These are phyloP conservation scores for Tetrahymena borealis DNA, from an alignment of 73 alveolate species.

Conservation along the genomic window DNA sequence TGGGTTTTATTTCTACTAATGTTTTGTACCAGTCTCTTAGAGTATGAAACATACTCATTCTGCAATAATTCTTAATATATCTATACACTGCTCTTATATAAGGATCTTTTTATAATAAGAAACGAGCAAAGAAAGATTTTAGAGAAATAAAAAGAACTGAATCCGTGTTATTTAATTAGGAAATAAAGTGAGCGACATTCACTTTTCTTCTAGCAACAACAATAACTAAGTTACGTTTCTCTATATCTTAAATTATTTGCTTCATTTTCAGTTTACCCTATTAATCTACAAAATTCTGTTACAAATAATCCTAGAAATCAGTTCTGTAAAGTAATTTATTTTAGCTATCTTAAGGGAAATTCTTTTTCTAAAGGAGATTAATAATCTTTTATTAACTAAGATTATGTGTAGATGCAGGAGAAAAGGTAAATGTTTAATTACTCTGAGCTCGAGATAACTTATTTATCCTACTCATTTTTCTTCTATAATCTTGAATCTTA, in stretches of 20 bases:
- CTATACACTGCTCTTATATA: background rate
- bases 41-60: background rate
- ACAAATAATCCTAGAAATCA: background rate
- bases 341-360: background rate
- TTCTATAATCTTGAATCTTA: background rate
- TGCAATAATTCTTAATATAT: background rate
- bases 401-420: too few relatives aligned
- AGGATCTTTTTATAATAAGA: background rate
- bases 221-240: background rate
- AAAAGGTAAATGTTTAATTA: background rate
- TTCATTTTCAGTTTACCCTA: background rate
- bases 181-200: background rate
- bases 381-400: background rate
- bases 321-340: background rate
- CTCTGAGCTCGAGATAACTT: background rate
- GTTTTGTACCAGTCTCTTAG: background rate
- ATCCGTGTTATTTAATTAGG: background rate
- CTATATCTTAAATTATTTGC: background rate
- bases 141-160: background rate
- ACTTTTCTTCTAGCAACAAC: background rate
- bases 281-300: background rate
- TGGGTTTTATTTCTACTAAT: background rate
- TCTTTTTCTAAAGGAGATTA: background rate
- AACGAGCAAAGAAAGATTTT: background rate
- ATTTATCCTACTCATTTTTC: background rate